Conservation (phyloP, 1,139 yeast genomes). For the Pichia sp. region DNA sequence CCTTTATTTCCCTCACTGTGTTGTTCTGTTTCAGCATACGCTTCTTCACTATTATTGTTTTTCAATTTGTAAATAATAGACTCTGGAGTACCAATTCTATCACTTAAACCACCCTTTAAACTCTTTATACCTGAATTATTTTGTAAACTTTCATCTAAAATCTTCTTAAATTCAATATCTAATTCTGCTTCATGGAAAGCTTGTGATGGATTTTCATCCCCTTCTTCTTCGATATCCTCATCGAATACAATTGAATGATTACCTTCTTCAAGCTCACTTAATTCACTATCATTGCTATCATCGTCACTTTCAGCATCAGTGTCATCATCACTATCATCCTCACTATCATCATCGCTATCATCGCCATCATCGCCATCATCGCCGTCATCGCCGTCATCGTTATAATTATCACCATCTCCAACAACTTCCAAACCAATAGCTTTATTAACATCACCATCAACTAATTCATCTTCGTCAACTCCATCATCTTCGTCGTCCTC, state of each 20-base stretch:
- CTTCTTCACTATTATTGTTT: constrained; percentile 11
- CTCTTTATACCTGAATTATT: neutral
- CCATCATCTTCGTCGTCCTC: constrained; percentile 17
- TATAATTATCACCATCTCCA: constrained; percentile 6
- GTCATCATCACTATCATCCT: constrained; percentile 8
- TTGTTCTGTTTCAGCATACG: constrained; percentile 12
- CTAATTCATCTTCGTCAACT: constrained; percentile 7
- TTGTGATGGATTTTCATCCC: constrained; percentile 13
- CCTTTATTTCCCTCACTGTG: neutral
- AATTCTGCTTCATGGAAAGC: constrained; percentile 21
- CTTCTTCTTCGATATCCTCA: constrained; percentile 20
- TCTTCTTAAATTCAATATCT: constrained; percentile 46
- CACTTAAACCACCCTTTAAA: constrained; percentile 21
- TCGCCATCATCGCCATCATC: constrained; percentile 24
- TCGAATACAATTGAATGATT: constrained; percentile 24
- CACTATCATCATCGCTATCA: constrained; percentile 11
- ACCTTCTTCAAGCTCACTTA: constrained; percentile 12
- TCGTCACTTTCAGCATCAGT: neutral
- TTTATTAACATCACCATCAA: constrained; percentile 15
- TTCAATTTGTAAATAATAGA: constrained; percentile 10
- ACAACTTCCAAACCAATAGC: constrained; percentile 18
- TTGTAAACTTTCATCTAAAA: constrained; percentile 40
- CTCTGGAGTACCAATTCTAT: constrained; percentile 11
- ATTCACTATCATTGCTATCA: constrained; percentile 16
- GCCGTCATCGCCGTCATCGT: constrained; percentile 12